Conservation (phyloP, 169 alveolate species). For the Amoebophrya sp. region DNA sequence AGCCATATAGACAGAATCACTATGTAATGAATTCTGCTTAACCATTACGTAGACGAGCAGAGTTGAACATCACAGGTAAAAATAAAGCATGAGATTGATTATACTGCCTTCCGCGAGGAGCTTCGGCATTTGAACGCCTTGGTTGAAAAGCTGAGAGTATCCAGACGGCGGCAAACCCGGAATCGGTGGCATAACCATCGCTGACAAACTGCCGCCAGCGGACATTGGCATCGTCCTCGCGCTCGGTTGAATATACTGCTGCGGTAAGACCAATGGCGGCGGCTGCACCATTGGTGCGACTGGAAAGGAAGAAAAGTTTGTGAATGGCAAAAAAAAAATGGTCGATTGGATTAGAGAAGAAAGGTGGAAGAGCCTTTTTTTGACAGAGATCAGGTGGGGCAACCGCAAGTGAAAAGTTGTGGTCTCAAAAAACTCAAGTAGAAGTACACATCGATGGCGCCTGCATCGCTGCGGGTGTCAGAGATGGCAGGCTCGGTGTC, state of each 20-base stretch:
- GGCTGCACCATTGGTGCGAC: neutral
- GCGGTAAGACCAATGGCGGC: neutral
- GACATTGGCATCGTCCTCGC: neutral
- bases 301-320: too few relatives aligned
- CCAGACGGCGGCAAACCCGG: constrained; percentile 22
- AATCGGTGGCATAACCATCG: neutral
- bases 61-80: too few relatives aligned
- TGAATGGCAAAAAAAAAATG: too few relatives aligned
- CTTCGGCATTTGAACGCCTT: constrained; percentile 4
- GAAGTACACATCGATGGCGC: neutral
- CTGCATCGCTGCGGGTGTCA: neutral
- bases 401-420: too few relatives aligned
- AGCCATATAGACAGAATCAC: too few relatives aligned
- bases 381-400: too few relatives aligned
- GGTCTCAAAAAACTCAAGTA: neutral
- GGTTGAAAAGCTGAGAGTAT: constrained; percentile 8
- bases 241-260: neutral
- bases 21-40: too few relatives aligned
- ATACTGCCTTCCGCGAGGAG: neutral
- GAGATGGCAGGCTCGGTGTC: too few relatives aligned
- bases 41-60: too few relatives aligned
- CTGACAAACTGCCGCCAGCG: neutral
- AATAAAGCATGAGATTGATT: too few relatives aligned
- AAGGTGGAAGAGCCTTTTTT: too few relatives aligned
- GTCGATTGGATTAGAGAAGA: too few relatives aligned